Evolutionary conservation across 306 rosid genomes (phyloP), one percentile per base, ranked within the genome.

Genomic region (Trichosanthes cucumerina): DNA sequence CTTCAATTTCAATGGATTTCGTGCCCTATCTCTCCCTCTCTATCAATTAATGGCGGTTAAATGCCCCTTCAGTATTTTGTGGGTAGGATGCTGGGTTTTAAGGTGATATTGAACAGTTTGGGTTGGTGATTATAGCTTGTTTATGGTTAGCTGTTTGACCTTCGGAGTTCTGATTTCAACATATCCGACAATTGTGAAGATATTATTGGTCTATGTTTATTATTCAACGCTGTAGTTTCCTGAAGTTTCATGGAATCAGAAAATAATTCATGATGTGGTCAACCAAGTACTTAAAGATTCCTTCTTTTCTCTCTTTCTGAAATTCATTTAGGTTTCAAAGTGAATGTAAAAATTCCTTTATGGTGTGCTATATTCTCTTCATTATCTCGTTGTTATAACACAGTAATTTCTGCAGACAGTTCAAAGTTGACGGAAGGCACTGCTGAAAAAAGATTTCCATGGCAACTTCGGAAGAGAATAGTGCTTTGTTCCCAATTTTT

Each of bases 381-480:
- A 28, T 47, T 49, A 8, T 28, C 38, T 14, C 11, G 10, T 39
- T 68, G 75, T 52, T 74, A 33, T 74, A 31, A 52, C 78, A 9
- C 15, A 4, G 46, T 18, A 6, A 6, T 26, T 58, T 63, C 56
- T 86, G 39, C 83, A 86, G 92, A 86, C 53, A 69, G 58, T 74
- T 77, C 21, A 44, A 70, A 44, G 38, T 41, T 64, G 41, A 81
- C 76, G 68, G 38, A 11, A 69, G 86, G 84, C 71, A 54, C 78
- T 82, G 79, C 79, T 72, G 83, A 59, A 33, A 43, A 84, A 69
- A 72, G 82, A 82, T 80, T 39, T 16, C 85, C 43, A 92, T 96
- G 99, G 98, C 90, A 15, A 90, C 91, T 77, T 92, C 99, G 6
- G 97, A 92, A 81, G 98, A 92, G 89, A 92, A 82, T 47, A 95